Percentiles rank a stretch among this genome's conserved stretches.
These are phyloP conservation scores for Meripilus lineatus DNA, from an alignment of 1,284 basidiomycete species.

Conservation along the genomic window DNA sequence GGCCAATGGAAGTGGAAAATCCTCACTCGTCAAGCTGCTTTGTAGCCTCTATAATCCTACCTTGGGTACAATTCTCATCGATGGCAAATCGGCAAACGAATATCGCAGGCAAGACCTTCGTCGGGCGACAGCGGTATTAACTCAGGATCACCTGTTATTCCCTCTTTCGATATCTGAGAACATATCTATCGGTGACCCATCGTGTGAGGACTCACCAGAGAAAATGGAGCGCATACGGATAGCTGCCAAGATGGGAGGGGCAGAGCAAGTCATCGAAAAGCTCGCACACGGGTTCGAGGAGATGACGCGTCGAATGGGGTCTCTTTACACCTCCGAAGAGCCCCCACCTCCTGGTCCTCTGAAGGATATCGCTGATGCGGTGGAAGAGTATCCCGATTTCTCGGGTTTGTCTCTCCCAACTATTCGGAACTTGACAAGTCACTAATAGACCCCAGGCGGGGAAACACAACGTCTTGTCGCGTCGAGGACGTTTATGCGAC, in stretches of 20 bases:
- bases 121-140: slow-evolving; percentile 53
- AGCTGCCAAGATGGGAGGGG: slow-evolving; percentile 62
- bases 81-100: slow-evolving; percentile 48
- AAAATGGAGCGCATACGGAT: slow-evolving; percentile 49
- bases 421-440: no score
- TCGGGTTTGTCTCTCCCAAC: no score
- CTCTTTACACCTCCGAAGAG: neutral
- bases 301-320: slow-evolving; percentile 17
- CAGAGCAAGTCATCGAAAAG: slow-evolving; percentile 48
- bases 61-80: slow-evolving; percentile 59
- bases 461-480: slow-evolving; percentile 14
- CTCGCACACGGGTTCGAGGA: slow-evolving; percentile 54
- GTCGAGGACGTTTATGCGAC: slow-evolving; percentile 13
- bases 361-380: slow-evolving; percentile 6
- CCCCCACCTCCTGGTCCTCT: slow-evolving; percentile 4
- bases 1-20: slow-evolving; percentile 68
- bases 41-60: slow-evolving; percentile 58
- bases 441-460: no score
- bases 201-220: slow-evolving; percentile 29
- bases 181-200: slow-evolving; percentile 59
- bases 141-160: slow-evolving; percentile 69
- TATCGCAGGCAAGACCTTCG: slow-evolving; percentile 54
- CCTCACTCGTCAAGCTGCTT: slow-evolving; percentile 66
- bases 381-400: slow-evolving; percentile 7
- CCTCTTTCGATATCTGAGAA: slow-evolving; percentile 70